phyloP scores from a whole-genome alignment of 2,329 filamentous ascomycete genomes.

The Fusarium papillatum region DNA sequence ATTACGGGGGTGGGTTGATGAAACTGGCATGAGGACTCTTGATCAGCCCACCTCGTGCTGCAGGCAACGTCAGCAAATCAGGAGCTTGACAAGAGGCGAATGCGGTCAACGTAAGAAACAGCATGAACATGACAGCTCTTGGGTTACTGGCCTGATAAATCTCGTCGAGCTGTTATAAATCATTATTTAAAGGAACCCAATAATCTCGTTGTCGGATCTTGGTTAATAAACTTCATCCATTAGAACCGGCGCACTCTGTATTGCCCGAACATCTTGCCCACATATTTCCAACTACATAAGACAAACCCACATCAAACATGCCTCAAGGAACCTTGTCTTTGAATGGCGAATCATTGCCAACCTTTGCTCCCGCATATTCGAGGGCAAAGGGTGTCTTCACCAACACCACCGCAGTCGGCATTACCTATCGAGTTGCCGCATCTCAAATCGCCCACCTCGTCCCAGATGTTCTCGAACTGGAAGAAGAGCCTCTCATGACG shows the following conservation, averaged over 20 bases:
- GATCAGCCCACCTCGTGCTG: slow-evolving; percentile 4
- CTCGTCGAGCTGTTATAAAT: not conserved
- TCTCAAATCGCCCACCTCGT: slow-evolving; percentile 15
- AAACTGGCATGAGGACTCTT: not conserved
- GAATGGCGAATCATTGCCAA: slow-evolving; percentile 12
- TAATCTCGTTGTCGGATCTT: not conserved
- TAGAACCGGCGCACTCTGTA: not conserved
- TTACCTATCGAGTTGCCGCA: slow-evolving; percentile 20
- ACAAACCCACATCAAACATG: not conserved
- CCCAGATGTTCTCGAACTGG: slow-evolving; percentile 14
- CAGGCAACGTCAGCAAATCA: slow-evolving; percentile 14
- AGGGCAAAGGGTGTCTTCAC: slow-evolving; percentile 7
- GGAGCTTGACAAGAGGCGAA: not conserved
- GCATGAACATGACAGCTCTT: not conserved
- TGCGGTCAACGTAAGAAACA: slow-evolving; percentile 7
- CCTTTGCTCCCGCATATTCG: slow-evolving; percentile 19
- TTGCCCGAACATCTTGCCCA: not conserved
- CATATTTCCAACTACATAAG: not conserved
- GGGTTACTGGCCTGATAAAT: not conserved
- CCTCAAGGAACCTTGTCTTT: slow-evolving; percentile 16
- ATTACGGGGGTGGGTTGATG: not conserved
- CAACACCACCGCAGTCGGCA: slow-evolving; percentile 12
- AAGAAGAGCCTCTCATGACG: slow-evolving; percentile 19
- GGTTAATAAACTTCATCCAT: not conserved
- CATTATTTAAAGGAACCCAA: not conserved